A percentile compares a stretch with the other conserved stretches of the same genome.
Conservation (phyloP, 2,329 filamentous ascomycete species). For the Paecilomyces dactylethromorphus region DNA sequence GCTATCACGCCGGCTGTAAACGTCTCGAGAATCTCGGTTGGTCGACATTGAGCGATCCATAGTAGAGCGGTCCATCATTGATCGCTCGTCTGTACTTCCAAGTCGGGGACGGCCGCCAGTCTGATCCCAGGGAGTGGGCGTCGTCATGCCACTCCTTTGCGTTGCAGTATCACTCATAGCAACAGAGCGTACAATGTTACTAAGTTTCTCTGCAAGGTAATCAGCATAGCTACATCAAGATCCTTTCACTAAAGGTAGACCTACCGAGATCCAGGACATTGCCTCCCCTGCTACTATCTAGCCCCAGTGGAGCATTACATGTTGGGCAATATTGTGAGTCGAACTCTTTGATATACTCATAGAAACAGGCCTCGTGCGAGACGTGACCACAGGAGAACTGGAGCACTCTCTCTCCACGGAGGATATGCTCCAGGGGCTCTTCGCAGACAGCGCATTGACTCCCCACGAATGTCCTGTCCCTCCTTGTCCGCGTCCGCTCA, state of each 20-base stretch:
- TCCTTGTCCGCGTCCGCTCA: slow-evolving; percentile 70
- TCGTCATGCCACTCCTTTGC: slow-evolving; percentile 45
- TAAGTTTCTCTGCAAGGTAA: slow-evolving; percentile 72
- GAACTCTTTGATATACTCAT: slow-evolving; percentile 93
- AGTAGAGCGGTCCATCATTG: neutral
- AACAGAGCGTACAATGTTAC: slow-evolving; percentile 80
- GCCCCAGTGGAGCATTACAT: slow-evolving; percentile 82
- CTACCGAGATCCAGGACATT: slow-evolving; percentile 88
- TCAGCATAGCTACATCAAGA: slow-evolving; percentile 12
- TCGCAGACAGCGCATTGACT: slow-evolving; percentile 94
- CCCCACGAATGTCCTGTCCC: slow-evolving; percentile 92
- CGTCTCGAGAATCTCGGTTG: slow-evolving; percentile 21
- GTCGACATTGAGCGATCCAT: slow-evolving; percentile 16
- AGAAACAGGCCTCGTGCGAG: slow-evolving; percentile 96
- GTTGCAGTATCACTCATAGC: slow-evolving; percentile 58
- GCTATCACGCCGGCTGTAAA: slow-evolving; percentile 30
- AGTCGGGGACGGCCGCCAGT: slow-evolving; percentile 12
- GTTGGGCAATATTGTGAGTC: slow-evolving; percentile 91
- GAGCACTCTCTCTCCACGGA: slow-evolving; percentile 86
- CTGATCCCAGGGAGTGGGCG: slow-evolving; percentile 56
- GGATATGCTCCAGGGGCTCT: slow-evolving; percentile 89
- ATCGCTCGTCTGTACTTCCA: slow-evolving; percentile 9
- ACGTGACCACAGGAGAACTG: slow-evolving; percentile 98
- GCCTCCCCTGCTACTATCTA: slow-evolving; percentile 87
- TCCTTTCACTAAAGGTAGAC: slow-evolving; percentile 16